phyloP scores from a whole-genome alignment of 2,329 filamentous ascomycete species.

The Diaporthe humulicola region DNA sequence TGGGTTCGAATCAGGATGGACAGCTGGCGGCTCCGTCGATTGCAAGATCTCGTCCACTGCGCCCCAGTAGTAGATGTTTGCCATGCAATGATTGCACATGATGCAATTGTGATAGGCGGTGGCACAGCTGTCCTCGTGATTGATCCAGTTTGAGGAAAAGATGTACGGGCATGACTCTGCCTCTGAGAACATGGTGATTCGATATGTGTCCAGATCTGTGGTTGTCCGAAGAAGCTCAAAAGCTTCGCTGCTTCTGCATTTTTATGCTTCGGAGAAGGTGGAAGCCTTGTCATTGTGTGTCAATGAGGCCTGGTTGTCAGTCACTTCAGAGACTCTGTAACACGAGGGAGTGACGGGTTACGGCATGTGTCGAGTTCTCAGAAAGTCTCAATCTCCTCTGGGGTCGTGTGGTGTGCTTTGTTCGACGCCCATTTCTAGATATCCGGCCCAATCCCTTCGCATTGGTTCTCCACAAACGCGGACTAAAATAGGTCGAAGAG shows the following conservation, averaged over 20 bases:
- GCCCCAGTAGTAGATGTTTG: slow-evolving; percentile 32
- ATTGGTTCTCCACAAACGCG: neutral
- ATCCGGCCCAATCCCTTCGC: neutral
- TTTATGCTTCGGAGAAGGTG: neutral
- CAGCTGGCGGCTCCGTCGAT: neutral
- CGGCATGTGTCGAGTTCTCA: neutral
- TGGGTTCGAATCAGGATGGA: neutral
- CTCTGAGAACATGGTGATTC: slow-evolving; percentile 23
- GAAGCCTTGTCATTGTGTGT: neutral
- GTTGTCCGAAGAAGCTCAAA: neutral
- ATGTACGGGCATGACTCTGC: slow-evolving; percentile 32
- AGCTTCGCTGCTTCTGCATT: neutral
- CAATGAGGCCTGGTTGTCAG: neutral
- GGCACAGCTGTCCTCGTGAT: slow-evolving; percentile 32
- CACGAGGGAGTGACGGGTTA: neutral
- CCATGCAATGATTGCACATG: slow-evolving; percentile 31
- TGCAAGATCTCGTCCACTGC: neutral
- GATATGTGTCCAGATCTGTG: neutral
- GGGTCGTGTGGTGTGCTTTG: neutral
- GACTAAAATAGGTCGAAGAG: neutral
- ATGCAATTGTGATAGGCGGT: slow-evolving; percentile 30
- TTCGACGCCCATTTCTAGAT: neutral
- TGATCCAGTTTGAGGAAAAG: slow-evolving; percentile 15
- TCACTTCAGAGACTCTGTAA: neutral
- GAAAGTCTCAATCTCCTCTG: neutral